Evolutionary conservation across 2,329 filamentous ascomycete species (phyloP), one percentile per base, ranked within the genome.

Genomic region (Fusarium sp.): DNA sequence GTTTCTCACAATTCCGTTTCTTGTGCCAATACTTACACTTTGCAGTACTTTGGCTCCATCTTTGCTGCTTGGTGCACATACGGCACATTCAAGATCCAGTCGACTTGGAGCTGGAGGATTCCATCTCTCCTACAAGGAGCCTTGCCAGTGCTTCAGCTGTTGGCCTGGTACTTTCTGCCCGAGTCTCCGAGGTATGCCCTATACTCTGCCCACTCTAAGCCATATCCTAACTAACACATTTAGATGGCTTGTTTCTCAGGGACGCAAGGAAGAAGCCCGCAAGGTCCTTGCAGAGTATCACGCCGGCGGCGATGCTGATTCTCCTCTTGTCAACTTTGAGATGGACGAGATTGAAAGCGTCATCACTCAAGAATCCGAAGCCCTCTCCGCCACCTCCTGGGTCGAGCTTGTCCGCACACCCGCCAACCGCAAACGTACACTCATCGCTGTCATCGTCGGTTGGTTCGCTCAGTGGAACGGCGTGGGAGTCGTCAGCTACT

Each of bases 401-500:
- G 56, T 58, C 15, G 33, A 58, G 15, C 22, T 58, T 1, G 56
- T 58, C 22, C 56, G 56, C 6, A 58, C 56, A n/a, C 56, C 56
- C 3, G 56, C 35, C 22, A 58, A 58, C 15, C 56, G 56, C 22
- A 38, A 22, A n/a, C 65, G 68, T 3, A 25, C 38, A 14, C 27
- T 60, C 17, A 40, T 60, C 7, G 57, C 38, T 3, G 37, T 60
- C 12, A 60, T 20, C 8, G 38, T 60, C 3, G 37, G 57, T 17
- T 56, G 50, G 30, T 27, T 56, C 17, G 22, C 47, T 4, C 61
- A 63, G n/a, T 60, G 57, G 57, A 43, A 33, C 57, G 61, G 61
- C 4, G 27, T 38, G 9, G 35, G 47, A 7, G 45, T 66, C 11
- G 40, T 66, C 5, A 45, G 45, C 3, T 72, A 83, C 57, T 84